These are phyloP conservation scores for Gynostemma pentaphyllum DNA, from an alignment of 306 rosid species.

Conservation along the genomic window DNA sequence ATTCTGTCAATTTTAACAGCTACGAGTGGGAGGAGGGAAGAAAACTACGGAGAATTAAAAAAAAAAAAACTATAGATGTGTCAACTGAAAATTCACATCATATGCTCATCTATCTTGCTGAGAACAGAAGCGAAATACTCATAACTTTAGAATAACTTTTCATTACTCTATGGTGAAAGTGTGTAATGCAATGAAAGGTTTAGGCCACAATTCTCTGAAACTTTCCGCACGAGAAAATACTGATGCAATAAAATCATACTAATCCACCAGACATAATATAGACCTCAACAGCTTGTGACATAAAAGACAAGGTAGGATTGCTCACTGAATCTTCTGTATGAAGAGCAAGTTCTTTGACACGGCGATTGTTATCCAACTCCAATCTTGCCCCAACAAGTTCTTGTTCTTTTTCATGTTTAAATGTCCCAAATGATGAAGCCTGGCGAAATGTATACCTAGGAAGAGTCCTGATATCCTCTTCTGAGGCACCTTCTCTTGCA, in stretches of 20 bases:
- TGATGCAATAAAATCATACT: not conserved
- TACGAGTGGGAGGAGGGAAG: too few species aligned
- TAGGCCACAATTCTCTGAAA: not conserved
- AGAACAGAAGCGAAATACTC: not conserved
- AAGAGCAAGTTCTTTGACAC: slow-evolving; percentile 38
- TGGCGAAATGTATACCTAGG: slow-evolving; percentile 58
- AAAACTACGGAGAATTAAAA: too few species aligned
- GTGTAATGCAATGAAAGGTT: not conserved
- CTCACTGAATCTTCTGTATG: slow-evolving; percentile 81
- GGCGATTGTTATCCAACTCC: slow-evolving; percentile 27
- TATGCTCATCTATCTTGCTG: not conserved
- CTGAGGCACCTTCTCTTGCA: slow-evolving; percentile 72
- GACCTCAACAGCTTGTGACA: not conserved
- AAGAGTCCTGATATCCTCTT: slow-evolving; percentile 63
- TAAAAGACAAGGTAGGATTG: slow-evolving; percentile 16
- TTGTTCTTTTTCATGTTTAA: slow-evolving; percentile 28
- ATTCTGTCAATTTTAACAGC: too few species aligned
- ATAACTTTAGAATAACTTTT: not conserved
- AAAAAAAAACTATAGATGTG: too few species aligned
- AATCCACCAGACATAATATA: not conserved
- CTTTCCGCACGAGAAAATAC: not conserved
- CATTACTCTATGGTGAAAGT: not conserved
- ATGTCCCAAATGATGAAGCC: slow-evolving; percentile 24
- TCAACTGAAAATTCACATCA: not conserved
- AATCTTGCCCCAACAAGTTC: slow-evolving; percentile 14